phyloP scores from a whole-genome alignment of 129 eudicot species.

The Silybum marianum region DNA sequence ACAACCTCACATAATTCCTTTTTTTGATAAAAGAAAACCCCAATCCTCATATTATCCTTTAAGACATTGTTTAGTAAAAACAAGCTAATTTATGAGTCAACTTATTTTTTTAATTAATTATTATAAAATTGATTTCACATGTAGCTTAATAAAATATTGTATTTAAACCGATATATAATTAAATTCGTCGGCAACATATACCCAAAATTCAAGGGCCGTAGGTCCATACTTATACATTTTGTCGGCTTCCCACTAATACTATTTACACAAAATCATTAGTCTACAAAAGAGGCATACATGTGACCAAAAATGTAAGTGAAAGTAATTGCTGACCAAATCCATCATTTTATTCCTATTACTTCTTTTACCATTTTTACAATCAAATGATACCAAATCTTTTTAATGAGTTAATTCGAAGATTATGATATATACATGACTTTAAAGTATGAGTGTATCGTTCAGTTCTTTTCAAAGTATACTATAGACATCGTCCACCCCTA shows the following conservation, averaged over 20 bases:
- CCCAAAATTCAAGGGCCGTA: background rate
- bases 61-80: no score
- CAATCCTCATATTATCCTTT: no score
- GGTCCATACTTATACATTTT: conserved; percentile 12
- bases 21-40: no score
- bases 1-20: no score
- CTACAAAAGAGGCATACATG: conserved; percentile 28
- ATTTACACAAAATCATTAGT: conserved; percentile 8
- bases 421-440: no score
- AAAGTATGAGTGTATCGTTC: background rate
- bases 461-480: background rate
- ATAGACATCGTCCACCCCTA: background rate
- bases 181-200: conserved; percentile 23
- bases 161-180: background rate
- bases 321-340: conserved; percentile 35
- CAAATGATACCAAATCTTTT: background rate
- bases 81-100: no score
- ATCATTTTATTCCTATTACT: conserved; percentile 13
- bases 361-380: background rate
- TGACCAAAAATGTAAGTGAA: conserved; percentile 7
- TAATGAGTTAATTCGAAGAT: background rate
- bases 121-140: background rate
- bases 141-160: background rate
- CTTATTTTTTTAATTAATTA: no score
- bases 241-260: conserved; percentile 23